These are phyloP conservation scores for Populus ilicifolia DNA, from an alignment of 345 rosid genomes.

Conservation along the genomic window DNA sequence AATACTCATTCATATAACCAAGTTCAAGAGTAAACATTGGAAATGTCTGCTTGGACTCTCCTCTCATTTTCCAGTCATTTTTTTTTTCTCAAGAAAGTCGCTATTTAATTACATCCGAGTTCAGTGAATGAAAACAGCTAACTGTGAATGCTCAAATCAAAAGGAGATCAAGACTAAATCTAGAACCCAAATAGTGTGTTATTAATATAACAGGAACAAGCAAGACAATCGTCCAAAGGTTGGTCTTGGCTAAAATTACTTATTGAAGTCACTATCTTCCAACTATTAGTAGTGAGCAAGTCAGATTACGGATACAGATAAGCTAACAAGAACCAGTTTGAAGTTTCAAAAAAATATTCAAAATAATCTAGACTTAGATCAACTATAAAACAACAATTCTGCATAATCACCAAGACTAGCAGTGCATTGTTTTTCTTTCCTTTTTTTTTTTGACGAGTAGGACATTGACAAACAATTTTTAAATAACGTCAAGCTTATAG, in stretches of 20 bases:
- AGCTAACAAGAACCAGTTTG: neutral
- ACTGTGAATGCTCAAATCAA: neutral
- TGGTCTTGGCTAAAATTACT: neutral
- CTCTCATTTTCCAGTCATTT: neutral
- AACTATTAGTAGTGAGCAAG: neutral
- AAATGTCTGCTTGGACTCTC: neutral
- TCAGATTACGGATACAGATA: neutral
- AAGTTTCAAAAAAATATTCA: neutral
- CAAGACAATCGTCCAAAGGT: neutral
- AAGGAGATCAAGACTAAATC: neutral
- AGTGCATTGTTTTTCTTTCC: neutral
- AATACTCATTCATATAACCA: neutral
- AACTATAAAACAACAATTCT: neutral
- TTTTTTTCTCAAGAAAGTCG: neutral
- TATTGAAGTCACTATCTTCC: neutral
- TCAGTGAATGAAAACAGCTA: neutral
- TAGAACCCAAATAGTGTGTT: neutral
- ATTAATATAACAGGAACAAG: neutral
- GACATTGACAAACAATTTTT: neutral
- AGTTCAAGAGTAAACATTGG: neutral
- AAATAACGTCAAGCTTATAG: neutral
- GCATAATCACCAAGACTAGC: neutral
- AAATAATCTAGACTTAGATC: neutral
- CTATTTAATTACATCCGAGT: neutral
- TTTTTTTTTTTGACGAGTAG: neutral